Evolutionary conservation across 371 early-diverging fungal genomes (phyloP).

Genomic region (Lichtheimia hyalospora): DNA sequence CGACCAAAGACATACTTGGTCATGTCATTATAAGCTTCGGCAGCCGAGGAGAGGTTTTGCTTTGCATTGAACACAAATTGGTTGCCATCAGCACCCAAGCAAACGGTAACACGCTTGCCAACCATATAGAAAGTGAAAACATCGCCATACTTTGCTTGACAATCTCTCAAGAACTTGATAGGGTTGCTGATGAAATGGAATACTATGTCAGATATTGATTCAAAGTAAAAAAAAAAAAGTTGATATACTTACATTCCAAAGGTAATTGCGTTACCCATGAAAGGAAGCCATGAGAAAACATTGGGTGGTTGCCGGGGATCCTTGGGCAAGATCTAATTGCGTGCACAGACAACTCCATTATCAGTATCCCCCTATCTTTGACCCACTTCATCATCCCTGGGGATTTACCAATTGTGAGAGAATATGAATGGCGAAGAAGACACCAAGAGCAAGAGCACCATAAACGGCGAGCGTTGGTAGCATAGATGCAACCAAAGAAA

Average conservation of each 20-base stretch:
- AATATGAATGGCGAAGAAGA: conserved; percentile 37
- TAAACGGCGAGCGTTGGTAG: conserved; percentile 22
- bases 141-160: conserved; percentile 80
- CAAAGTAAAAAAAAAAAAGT: background rate
- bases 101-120: conserved; percentile 88
- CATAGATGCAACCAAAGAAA: conserved; percentile 8
- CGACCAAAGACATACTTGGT: conserved; percentile 95
- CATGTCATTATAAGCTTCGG: conserved; percentile 91
- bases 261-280: conserved; percentile 85
- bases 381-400: background rate
- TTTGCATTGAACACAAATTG: conserved; percentile 95
- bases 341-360: background rate
- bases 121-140: conserved; percentile 92
- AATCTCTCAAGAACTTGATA: conserved; percentile 77
- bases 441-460: conserved; percentile 27
- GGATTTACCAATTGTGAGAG: conserved; percentile 45
- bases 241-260: conserved; percentile 72
- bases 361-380: background rate
- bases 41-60: conserved; percentile 86
- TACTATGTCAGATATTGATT: background rate
- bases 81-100: conserved; percentile 92
- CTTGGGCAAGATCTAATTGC: conserved; percentile 40
- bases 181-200: conserved; percentile 63
- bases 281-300: conserved; percentile 87
- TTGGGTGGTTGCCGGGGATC: conserved; percentile 78